Base-by-base conservation (phyloP, 345 rosid species). In the Kandelia obovata region DNA sequence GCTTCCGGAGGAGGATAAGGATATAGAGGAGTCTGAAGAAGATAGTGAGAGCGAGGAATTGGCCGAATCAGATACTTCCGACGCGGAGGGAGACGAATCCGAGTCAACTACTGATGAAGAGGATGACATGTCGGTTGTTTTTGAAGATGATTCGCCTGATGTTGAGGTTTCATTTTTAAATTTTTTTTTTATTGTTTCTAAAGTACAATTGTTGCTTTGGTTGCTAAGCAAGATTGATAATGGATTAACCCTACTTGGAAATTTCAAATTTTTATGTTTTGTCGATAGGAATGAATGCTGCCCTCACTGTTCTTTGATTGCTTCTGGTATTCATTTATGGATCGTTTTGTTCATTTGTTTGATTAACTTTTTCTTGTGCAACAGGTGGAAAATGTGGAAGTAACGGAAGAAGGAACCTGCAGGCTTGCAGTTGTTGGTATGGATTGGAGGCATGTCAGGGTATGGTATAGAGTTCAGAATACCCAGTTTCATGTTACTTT, bases 381-480 rank as follows among this genome's bases (percentile, higher is more conserved):
- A 37, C 79, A 95, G 98, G 88, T 83, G 69, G 99, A 95, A 80
- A 75, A 75, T 66, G 70, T 95, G 68, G 82, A 87, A 0, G 62
- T 37, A 30, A 83, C 87, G 27, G 89, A 87, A 27, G 81, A 87
- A 71, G 96, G 87, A 81, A 95, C 98, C 16, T 79, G 62, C 67
- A 88, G 99, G 78, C 83, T 95, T 13, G 96, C 98, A 39, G 77
- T 80, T 75, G 91, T 92, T 73, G 80, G 84, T 78, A 84, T 95
- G 96, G 99, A 95, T 53, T 95, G 98, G 99, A 87, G 83, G 77
- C 83, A 90, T 79, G 96, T 92, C 73, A 83, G 88, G 85, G 98
- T 92, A 81, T 60, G 80, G 59, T 70, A n/a, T 71, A 6, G 27
- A 46, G 21, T 21, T 72, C 51, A n/a, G 31, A 43, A 39, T 70